Base-by-base conservation (phyloP, 2,329 filamentous ascomycete species). In the Dactylellina sp. region DNA sequence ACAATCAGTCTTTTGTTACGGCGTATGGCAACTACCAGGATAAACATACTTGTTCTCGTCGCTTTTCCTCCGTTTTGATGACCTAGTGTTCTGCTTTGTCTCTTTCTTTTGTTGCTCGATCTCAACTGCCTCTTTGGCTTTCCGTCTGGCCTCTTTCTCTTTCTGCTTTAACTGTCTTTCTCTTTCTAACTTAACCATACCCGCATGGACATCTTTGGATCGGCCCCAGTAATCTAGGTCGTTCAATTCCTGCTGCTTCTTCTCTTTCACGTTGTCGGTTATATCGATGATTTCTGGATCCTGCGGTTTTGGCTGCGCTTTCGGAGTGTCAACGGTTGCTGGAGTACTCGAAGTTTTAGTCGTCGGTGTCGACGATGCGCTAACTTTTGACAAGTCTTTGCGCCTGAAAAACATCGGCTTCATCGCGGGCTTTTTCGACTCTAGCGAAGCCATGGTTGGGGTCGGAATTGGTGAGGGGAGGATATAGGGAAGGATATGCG, bases 211-310 rank as follows among this genome's bases (percentile, higher is more conserved):
- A 20, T 24, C 63, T 37, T 64, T 63, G 6, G 71, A 56, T 16
- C 71, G 56, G 4, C 71, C 71, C 50, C 57, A 75, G 57, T 44
- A 47, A 1, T 59, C 71, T 0, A 75, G 49, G n/a, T 75, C 71
- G 44, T 70, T 60, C 12, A 59, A 9, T 44, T 63, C 56, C 20
- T 50, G 42, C 35, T 53, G 28, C 20, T 42, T 53, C 25, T 63
- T 63, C 25, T 63, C 39, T n/a, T 53, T 24, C 12, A 25, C 14
- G 1, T 49, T 20, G 22, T 57, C 53, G 20, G 39, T 44, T 14
- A 57, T 44, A 16, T 60, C 40, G 7, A 47, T 39, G 24, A 47
- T 37, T 3, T 60, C 56, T 22, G 50, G 35, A 40, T 24, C 50
- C 35, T 57, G 39, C 39, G 37, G 25, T 16, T 55, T 20, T 32